phyloP scores from a whole-genome alignment of 805 yeast genomes.

The Wickerhamiella qilinensis region DNA sequence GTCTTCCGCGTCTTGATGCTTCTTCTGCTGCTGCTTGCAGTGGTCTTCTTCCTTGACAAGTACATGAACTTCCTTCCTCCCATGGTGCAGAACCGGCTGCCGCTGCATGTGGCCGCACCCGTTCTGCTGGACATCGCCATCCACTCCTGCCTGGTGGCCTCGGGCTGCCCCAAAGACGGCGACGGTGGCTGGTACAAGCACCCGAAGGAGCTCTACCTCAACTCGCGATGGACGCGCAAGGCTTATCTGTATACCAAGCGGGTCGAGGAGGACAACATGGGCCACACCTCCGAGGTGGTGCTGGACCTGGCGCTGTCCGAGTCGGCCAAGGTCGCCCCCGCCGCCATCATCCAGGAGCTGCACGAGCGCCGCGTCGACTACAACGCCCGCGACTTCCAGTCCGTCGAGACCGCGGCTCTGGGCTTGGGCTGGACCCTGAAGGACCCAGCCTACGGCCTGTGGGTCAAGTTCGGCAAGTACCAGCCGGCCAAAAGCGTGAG shows the following conservation, averaged over 20 bases:
- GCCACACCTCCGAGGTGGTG: conserved; percentile 21
- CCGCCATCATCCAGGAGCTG: conserved; percentile 16
- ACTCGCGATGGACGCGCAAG: conserved; percentile 28
- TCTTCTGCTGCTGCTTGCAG: conserved; percentile 7
- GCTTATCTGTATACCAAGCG: conserved; percentile 25
- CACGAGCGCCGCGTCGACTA: neutral
- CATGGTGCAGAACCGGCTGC: conserved; percentile 22
- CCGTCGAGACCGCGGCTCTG: conserved; percentile 9
- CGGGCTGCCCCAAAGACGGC: conserved; percentile 9
- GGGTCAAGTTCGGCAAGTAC: conserved; percentile 39
- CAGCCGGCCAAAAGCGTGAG: conserved; percentile 28
- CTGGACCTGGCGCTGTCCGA: conserved; percentile 15
- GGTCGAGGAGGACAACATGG: conserved; percentile 17
- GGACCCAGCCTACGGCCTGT: conserved; percentile 30
- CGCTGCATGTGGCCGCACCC: conserved; percentile 27
- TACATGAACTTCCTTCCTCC: conserved; percentile 24
- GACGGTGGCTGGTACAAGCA: conserved; percentile 29
- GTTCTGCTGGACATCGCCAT: conserved; percentile 30
- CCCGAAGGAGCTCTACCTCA: conserved; percentile 33
- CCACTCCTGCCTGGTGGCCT: conserved; percentile 19
- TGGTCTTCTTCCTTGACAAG: conserved; percentile 26
- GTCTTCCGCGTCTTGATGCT: neutral
- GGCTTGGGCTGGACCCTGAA: conserved; percentile 22
- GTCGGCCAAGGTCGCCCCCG: conserved; percentile 17
- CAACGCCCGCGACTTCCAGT: conserved; percentile 8